Evolutionary conservation across 345 rosid genomes (phyloP).

Genomic region (Pugionium cornutum): DNA sequence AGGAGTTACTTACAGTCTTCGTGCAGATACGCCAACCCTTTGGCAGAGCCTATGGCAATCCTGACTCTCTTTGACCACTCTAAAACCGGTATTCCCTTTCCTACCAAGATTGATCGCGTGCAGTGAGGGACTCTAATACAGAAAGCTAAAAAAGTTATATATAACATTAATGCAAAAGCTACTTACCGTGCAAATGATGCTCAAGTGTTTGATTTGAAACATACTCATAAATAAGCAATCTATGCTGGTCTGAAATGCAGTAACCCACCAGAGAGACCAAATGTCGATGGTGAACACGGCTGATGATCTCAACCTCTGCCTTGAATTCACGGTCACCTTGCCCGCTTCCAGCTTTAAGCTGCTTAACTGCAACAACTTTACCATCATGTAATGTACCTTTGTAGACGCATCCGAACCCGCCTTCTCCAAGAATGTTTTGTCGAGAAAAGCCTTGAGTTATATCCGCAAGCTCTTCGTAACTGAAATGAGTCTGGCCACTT

Average conservation of each 20-base stretch:
- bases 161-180: not conserved
- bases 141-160: not conserved
- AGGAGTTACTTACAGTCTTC: constrained; percentile 78
- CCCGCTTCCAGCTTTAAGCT: constrained; percentile 86
- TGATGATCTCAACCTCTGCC: constrained; percentile 93
- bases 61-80: constrained; percentile 85
- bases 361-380: constrained; percentile 78
- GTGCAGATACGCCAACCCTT: constrained; percentile 96
- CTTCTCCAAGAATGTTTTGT: constrained; percentile 82
- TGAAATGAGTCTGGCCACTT: constrained; percentile 56
- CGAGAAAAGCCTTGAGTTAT: constrained; percentile 75
- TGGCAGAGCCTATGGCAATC: constrained; percentile 90
- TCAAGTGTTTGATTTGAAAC: constrained; percentile 67
- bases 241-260: constrained; percentile 60
- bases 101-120: constrained; percentile 34
- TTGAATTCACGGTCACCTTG: constrained; percentile 95
- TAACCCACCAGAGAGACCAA: constrained; percentile 92
- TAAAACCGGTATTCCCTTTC: constrained; percentile 52
- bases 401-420: constrained; percentile 91
- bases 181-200: constrained; percentile 59
- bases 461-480: constrained; percentile 71
- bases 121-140: constrained; percentile 11
- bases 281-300: constrained; percentile 92
- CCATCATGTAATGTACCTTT: constrained; percentile 63
- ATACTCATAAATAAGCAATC: constrained; percentile 84